phyloP scores from a whole-genome alignment of 371 early-diverging fungal genomes.

The Caulochytrium protostelioides region DNA sequence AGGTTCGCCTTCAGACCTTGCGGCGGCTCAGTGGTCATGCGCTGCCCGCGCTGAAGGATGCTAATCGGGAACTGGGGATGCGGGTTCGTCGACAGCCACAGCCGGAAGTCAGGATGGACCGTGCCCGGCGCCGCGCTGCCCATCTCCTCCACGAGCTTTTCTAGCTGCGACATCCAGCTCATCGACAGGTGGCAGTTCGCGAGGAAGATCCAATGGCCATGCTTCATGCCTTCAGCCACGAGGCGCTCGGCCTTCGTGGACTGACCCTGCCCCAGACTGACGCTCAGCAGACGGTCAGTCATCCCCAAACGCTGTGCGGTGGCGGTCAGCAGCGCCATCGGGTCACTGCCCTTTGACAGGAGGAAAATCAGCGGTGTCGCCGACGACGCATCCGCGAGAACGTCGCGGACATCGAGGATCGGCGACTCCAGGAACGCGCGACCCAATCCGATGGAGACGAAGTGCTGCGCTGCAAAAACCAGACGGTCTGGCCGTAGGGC shows the following conservation, averaged over 20 bases:
- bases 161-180: constrained; percentile 28
- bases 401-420: constrained; percentile 23
- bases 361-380: constrained; percentile 27
- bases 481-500: constrained; percentile 25
- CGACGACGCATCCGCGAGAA: constrained; percentile 21
- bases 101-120: constrained; percentile 20
- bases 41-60: constrained; percentile 25
- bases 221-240: constrained; percentile 22
- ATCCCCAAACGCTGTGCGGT: constrained; percentile 24
- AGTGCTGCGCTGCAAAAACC: constrained; percentile 20
- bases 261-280: constrained; percentile 33
- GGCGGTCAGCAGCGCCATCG: constrained; percentile 12
- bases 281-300: constrained; percentile 18
- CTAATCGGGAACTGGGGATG: constrained; percentile 27
- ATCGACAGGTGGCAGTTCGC: constrained; percentile 33
- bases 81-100: constrained; percentile 32
- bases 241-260: constrained; percentile 23
- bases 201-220: constrained; percentile 32
- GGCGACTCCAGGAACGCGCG: constrained; percentile 29
- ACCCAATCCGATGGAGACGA: constrained; percentile 24
- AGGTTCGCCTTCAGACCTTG: constrained; percentile 30
- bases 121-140: constrained; percentile 12
- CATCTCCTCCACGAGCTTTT: constrained; percentile 27
- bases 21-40: constrained; percentile 37
- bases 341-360: constrained; percentile 28